phyloP scores from a whole-genome alignment of 2,329 filamentous ascomycete species.

The Stylonectria norvegica region DNA sequence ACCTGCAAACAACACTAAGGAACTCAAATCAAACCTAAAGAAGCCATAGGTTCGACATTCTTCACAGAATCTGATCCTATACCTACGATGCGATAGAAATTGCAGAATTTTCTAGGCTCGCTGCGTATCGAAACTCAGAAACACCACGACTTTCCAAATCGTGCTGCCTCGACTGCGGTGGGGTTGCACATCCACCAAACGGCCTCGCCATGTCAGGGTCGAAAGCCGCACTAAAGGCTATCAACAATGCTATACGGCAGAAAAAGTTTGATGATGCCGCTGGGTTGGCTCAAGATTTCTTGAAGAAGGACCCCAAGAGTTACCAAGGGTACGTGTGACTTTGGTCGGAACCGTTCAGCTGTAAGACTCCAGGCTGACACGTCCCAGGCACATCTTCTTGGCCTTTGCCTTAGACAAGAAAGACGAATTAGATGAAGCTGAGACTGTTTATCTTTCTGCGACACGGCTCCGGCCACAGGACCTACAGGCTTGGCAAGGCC shows the following conservation, averaged over 20 bases:
- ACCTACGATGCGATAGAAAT: no score
- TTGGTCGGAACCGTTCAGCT: not conserved
- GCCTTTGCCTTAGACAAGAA: slow-evolving; percentile 82
- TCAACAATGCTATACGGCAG: slow-evolving; percentile 72
- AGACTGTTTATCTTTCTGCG: slow-evolving; percentile 71
- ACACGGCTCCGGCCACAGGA: slow-evolving; percentile 70
- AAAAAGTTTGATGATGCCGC: slow-evolving; percentile 76
- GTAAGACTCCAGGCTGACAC: slow-evolving; percentile 12
- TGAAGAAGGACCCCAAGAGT: slow-evolving; percentile 70
- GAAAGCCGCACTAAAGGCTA: slow-evolving; percentile 78
- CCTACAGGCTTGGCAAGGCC: slow-evolving; percentile 84
- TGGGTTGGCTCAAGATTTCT: slow-evolving; percentile 63
- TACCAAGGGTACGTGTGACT: slow-evolving; percentile 69
- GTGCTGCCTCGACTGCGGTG: slow-evolving; percentile 15
- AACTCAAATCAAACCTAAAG: no score
- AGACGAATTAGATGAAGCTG: slow-evolving; percentile 67
- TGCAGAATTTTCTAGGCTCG: no score
- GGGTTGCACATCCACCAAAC: slow-evolving; percentile 23
- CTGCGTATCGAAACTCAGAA: no score
- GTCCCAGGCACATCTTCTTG: slow-evolving; percentile 70
- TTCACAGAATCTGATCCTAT: no score
- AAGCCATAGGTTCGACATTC: no score
- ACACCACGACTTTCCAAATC: no score
- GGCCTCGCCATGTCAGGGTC: slow-evolving; percentile 51
- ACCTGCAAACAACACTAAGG: no score